Percentiles rank a stretch among this genome's conserved stretches.
Conservation (phyloP, 768 basidiomycete species). For the Rhizopogon vulgaris region DNA sequence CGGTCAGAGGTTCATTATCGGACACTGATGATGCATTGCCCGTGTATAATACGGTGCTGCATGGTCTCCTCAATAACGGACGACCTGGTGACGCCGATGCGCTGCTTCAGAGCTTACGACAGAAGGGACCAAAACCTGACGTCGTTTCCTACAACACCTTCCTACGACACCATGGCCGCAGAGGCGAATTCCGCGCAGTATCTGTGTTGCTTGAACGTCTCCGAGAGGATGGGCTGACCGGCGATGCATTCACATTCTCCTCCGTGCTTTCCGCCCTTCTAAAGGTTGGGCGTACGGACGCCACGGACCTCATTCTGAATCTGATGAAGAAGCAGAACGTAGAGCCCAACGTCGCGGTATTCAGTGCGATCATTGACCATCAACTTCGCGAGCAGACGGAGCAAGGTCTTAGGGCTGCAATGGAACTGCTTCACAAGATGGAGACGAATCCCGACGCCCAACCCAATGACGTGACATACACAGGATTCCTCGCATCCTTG, state of each 20-base stretch:
- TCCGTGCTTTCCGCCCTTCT: conserved; percentile 77
- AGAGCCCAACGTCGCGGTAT: conserved; percentile 67
- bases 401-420: conserved; percentile 50
- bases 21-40: conserved; percentile 28
- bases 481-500: conserved; percentile 67
- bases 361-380: conserved; percentile 73
- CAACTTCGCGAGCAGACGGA: conserved; percentile 55
- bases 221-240: conserved; percentile 43
- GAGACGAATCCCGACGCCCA: conserved; percentile 44
- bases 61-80: conserved; percentile 51
- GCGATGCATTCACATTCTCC: conserved; percentile 85
- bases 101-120: conserved; percentile 40
- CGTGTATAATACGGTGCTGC: conserved; percentile 72
- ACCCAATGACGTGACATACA: conserved; percentile 83
- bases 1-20: conserved; percentile 13
- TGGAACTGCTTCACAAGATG: conserved; percentile 73
- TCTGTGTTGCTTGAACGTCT: conserved; percentile 54
- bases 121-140: conserved; percentile 56
- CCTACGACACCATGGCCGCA: conserved; percentile 59
- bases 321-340: conserved; percentile 77
- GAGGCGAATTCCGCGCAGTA: conserved; percentile 56
- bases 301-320: conserved; percentile 53
- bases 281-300: conserved; percentile 59
- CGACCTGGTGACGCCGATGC: conserved; percentile 34
- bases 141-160: conserved; percentile 79